Conservation (phyloP, 73 alveolate genomes). For the Durusdinium trenchii region DNA sequence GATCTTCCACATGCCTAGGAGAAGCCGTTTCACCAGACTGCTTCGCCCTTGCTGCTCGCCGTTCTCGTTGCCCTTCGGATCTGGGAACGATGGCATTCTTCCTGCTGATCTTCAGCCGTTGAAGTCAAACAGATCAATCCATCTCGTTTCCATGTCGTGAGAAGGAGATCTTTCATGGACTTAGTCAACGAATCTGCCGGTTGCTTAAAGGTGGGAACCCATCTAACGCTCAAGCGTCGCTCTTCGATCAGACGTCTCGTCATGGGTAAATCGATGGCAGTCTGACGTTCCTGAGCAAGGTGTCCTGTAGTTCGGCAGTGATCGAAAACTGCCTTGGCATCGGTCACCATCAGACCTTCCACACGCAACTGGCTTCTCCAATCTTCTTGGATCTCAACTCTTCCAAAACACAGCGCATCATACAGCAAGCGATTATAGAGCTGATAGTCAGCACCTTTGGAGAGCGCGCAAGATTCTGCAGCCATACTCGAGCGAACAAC, state of each 20-base stretch:
- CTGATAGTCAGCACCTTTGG: no score
- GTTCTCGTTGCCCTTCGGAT: background rate
- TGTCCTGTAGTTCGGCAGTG: background rate
- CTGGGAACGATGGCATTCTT: background rate
- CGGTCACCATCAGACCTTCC: no score
- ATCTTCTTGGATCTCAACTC: no score
- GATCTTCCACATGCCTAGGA: no score
- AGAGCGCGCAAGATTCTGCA: no score
- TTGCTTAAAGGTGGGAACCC: background rate
- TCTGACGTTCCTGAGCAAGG: background rate
- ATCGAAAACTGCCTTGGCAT: background rate
- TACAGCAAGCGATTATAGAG: no score
- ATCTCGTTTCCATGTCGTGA: background rate
- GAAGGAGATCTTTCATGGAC: background rate
- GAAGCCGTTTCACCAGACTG: no score
- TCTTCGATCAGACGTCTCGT: background rate
- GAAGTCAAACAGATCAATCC: background rate
- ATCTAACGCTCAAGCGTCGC: background rate
- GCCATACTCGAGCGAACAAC: no score
- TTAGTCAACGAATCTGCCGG: background rate
- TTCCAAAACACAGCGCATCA: no score
- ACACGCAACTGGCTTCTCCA: no score
- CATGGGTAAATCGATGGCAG: background rate
- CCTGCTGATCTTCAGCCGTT: background rate
- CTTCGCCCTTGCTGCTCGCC: no score